Evolutionary conservation across 192 early-diverging fungal species (phyloP).

Genomic region (Backusella macrospora): DNA sequence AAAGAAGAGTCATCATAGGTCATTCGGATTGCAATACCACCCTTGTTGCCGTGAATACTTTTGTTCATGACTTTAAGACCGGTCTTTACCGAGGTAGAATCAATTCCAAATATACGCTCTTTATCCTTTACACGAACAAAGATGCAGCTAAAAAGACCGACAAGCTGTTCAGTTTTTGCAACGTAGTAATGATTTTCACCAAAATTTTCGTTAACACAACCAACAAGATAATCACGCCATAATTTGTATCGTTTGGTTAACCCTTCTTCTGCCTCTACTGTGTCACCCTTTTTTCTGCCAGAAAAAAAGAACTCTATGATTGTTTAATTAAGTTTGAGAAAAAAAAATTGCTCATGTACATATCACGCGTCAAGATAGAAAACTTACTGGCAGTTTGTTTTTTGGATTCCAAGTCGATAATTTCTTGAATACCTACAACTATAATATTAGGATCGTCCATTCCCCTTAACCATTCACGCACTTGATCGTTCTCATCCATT

Average conservation of each 20-base stretch:
- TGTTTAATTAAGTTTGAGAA: neutral
- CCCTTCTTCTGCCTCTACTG: conserved; percentile 53
- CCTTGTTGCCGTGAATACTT: conserved; percentile 87
- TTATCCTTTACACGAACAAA: conserved; percentile 69
- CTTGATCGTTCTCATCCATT: conserved; percentile 48
- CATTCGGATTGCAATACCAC: conserved; percentile 74
- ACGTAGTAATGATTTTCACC: conserved; percentile 58
- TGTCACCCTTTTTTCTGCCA: conserved; percentile 55
- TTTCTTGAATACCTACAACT: conserved; percentile 83
- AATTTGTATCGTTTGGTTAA: conserved; percentile 73
- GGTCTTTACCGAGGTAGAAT: conserved; percentile 84
- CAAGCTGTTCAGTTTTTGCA: conserved; percentile 77
- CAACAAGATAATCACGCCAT: conserved; percentile 78
- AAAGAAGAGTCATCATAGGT: conserved; percentile 76
- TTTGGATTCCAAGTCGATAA: conserved; percentile 80
- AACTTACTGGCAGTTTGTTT: conserved; percentile 72
- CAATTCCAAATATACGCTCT: conserved; percentile 55
- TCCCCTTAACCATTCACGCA: conserved; percentile 49
- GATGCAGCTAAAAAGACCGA: conserved; percentile 89
- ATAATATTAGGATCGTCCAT: conserved; percentile 74
- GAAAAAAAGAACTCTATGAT: conserved; percentile 51
- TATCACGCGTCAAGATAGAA: neutral
- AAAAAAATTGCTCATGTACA: neutral
- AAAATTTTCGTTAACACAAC: conserved; percentile 56
- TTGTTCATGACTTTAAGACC: conserved; percentile 70